Percentiles rank a stretch among this genome's conserved stretches.
Evolutionary conservation across 2,329 filamentous ascomycete species (phyloP).

Genomic region (Rutstroemia sp.): DNA sequence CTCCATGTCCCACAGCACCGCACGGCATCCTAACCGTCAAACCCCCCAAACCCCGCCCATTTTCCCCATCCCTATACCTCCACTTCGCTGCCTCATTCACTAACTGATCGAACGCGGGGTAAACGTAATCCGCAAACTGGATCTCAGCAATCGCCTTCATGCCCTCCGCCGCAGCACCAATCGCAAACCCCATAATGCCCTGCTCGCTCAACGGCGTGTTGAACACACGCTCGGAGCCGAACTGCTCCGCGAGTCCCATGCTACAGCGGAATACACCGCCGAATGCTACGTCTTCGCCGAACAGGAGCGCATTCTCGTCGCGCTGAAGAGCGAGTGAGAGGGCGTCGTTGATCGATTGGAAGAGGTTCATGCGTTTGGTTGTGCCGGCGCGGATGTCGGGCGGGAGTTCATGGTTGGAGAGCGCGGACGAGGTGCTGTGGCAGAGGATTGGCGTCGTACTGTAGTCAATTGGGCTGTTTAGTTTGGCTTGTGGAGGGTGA

Average conservation of each 20-base stretch:
- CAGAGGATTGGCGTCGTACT: constrained; percentile 71
- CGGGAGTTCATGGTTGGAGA: constrained; percentile 66
- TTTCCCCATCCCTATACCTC: constrained; percentile 56
- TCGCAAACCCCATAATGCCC: constrained; percentile 88
- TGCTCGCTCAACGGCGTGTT: constrained; percentile 94
- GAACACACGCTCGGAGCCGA: constrained; percentile 84
- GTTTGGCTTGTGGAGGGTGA: constrained; percentile 48
- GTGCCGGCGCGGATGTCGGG: constrained; percentile 55
- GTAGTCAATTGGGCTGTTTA: constrained; percentile 88
- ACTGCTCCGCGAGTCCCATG: constrained; percentile 81
- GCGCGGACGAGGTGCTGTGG: constrained; percentile 67
- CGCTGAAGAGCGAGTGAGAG: constrained; percentile 73
- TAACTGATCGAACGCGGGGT: constrained; percentile 69
- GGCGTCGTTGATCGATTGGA: constrained; percentile 88
- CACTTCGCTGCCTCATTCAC: constrained; percentile 72
- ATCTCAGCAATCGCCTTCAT: constrained; percentile 90
- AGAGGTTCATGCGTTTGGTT: constrained; percentile 86
- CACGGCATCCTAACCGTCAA: constrained; percentile 66
- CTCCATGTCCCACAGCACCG: constrained; percentile 66
- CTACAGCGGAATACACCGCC: constrained; percentile 94
- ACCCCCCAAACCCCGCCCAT: constrained; percentile 51
- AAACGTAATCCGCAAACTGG: constrained; percentile 74
- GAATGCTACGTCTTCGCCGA: constrained; percentile 95
- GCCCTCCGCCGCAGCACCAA: constrained; percentile 82
- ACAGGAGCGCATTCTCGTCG: constrained; percentile 82